A percentile compares a stretch with the other conserved stretches of the same genome.
phyloP scores from a whole-genome alignment of 129 eudicot genomes.

The Cynara cardunculus region DNA sequence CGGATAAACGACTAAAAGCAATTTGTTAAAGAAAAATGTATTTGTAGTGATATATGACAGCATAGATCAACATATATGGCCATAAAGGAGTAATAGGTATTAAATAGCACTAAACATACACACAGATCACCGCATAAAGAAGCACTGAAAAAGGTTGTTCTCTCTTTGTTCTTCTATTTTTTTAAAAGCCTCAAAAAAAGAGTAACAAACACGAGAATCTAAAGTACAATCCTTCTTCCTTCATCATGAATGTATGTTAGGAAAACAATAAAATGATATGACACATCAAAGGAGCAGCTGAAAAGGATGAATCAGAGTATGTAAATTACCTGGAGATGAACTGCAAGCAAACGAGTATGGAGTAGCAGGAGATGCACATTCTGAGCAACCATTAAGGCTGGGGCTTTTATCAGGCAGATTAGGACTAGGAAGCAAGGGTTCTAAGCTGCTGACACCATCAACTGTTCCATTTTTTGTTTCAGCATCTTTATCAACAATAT shows the following conservation, averaged over 20 bases:
- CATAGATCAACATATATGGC: not conserved
- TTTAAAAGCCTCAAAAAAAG: not conserved
- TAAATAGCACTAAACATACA: not conserved
- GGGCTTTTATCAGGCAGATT: slow-evolving; percentile 58
- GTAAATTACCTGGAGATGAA: slow-evolving; percentile 73
- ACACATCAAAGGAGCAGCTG: not conserved
- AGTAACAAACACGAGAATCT: not conserved
- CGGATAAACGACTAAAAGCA: not conserved
- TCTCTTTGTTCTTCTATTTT: not conserved
- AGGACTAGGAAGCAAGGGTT: slow-evolving; percentile 34
- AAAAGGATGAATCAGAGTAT: not conserved
- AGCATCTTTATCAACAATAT: slow-evolving; percentile 43
- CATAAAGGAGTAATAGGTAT: too few species aligned
- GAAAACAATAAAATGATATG: not conserved
- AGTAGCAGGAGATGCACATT: slow-evolving; percentile 79
- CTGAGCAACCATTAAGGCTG: slow-evolving; percentile 37
- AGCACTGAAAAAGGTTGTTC: not conserved
- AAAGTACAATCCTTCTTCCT: not conserved
- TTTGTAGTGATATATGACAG: not conserved
- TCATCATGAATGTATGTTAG: not conserved
- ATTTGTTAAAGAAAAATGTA: not conserved
- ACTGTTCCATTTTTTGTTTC: slow-evolving; percentile 27
- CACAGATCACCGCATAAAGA: not conserved
- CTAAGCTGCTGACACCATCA: slow-evolving; percentile 34
- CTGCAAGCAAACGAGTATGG: slow-evolving; percentile 92